Conservation (phyloP, 2,329 filamentous ascomycete genomes). For the Fonsecaea monophora region DNA sequence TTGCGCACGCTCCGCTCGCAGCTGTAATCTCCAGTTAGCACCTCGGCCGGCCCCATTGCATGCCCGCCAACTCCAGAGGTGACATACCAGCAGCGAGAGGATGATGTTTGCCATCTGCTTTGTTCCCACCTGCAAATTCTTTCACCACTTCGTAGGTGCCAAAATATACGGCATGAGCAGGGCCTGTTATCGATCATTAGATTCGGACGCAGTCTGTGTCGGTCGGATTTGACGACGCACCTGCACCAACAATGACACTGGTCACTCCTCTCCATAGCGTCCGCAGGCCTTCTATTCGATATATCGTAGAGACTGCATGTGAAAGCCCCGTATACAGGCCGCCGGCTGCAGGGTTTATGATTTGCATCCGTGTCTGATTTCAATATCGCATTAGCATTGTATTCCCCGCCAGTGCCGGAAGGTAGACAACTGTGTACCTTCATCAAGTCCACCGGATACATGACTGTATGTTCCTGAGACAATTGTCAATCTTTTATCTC, state of each 20-base stretch:
- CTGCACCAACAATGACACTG: conserved; percentile 93
- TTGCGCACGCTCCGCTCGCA: conserved; percentile 90
- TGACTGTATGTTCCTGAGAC: conserved; percentile 89
- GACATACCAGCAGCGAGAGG: conserved; percentile 85
- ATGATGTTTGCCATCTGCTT: conserved; percentile 80
- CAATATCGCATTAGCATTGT: conserved; percentile 18
- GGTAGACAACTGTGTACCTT: conserved; percentile 69
- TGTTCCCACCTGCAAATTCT: conserved; percentile 92
- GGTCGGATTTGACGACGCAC: conserved; percentile 58
- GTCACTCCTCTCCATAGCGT: conserved; percentile 96
- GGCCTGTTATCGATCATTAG: conserved; percentile 64
- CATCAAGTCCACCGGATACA: conserved; percentile 98
- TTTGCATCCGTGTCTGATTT: conserved; percentile 92
- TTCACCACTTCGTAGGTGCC: conserved; percentile 98
- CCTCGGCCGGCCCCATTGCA: conserved; percentile 21
- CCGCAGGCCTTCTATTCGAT: conserved; percentile 83
- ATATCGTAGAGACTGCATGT: conserved; percentile 91
- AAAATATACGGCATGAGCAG: conserved; percentile 97
- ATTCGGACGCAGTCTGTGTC: conserved; percentile 21
- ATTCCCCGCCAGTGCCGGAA: conserved; percentile 21
- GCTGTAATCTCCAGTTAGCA: conserved; percentile 63
- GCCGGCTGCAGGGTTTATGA: conserved; percentile 81
- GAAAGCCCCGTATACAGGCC: conserved; percentile 88
- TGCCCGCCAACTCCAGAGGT: neutral
- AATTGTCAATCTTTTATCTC: conserved; percentile 22